phyloP scores from a whole-genome alignment of 1,139 yeast genomes.

The Taphrina betulina region DNA sequence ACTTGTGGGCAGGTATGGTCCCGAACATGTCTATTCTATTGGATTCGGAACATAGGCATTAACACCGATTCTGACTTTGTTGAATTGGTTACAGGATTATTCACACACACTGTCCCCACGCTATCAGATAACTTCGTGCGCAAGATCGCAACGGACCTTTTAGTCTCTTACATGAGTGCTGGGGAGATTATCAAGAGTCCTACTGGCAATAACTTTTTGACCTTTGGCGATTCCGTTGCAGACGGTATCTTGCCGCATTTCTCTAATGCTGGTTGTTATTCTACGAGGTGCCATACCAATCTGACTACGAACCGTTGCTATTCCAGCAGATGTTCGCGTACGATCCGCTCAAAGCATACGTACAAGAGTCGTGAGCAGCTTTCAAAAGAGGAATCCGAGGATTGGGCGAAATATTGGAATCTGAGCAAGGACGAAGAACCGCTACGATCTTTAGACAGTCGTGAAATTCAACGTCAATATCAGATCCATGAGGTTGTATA shows the following conservation, averaged over 20 bases:
- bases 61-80: conserved; percentile 52
- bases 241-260: conserved; percentile 52
- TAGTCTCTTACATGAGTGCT: conserved; percentile 50
- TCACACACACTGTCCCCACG: conserved; percentile 55
- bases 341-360: neutral
- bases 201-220: conserved; percentile 39
- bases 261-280: conserved; percentile 46
- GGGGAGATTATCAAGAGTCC: conserved; percentile 50
- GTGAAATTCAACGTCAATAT: conserved; percentile 65
- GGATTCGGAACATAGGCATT: conserved; percentile 45
- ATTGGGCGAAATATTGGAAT: conserved; percentile 46
- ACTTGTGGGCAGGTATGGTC: conserved; percentile 56
- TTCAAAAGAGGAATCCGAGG: neutral
- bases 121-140: conserved; percentile 59
- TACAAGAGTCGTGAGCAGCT: neutral
- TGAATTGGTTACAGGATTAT: conserved; percentile 54
- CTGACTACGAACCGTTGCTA: conserved; percentile 42
- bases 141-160: conserved; percentile 54
- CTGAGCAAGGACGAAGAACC: conserved; percentile 53
- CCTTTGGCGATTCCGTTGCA: conserved; percentile 41
- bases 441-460: conserved; percentile 50
- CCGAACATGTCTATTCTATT: conserved; percentile 53
- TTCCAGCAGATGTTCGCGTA: conserved; percentile 42
- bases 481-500: conserved; percentile 73
- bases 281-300: conserved; percentile 45